phyloP scores from a whole-genome alignment of 2,329 filamentous ascomycete species.

The Scopulariopsis brevicaulis region DNA sequence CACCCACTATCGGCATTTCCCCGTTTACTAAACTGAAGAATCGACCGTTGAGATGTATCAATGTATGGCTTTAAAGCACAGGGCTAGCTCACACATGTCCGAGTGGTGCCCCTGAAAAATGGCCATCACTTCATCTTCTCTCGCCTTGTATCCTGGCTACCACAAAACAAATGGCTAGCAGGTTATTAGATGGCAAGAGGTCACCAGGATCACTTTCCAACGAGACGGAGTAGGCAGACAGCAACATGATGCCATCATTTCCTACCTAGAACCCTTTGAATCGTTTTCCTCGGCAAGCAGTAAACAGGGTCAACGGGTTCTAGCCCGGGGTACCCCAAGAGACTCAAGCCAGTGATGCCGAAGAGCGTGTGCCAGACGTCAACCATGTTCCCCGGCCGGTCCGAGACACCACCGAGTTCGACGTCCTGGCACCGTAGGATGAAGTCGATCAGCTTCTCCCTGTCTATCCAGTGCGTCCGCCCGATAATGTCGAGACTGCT shows the following conservation, averaged over 20 bases:
- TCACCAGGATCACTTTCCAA: background rate
- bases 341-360: conserved; percentile 75
- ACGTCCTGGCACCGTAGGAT: conserved; percentile 84
- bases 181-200: conserved; percentile 65
- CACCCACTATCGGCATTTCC: background rate
- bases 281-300: conserved; percentile 63
- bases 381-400: conserved; percentile 86
- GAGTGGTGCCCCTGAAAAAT: conserved; percentile 15
- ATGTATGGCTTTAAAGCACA: conserved; percentile 14
- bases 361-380: conserved; percentile 96
- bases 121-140: conserved; percentile 39
- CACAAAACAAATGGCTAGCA: conserved; percentile 35
- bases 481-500: conserved; percentile 85
- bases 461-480: conserved; percentile 87
- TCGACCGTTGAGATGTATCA: conserved; percentile 6
- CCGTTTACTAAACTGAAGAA: background rate
- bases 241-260: background rate
- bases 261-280: conserved; percentile 41
- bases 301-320: conserved; percentile 81
- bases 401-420: conserved; percentile 74
- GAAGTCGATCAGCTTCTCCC: conserved; percentile 64
- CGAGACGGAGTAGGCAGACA: background rate
- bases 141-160: conserved; percentile 59
- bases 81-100: conserved; percentile 13
- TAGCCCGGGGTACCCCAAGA: conserved; percentile 67